Evolutionary conservation across 805 yeast species (phyloP), one percentile per base, ranked within the genome.

Genomic region (Wickerhamiella dianesei): DNA sequence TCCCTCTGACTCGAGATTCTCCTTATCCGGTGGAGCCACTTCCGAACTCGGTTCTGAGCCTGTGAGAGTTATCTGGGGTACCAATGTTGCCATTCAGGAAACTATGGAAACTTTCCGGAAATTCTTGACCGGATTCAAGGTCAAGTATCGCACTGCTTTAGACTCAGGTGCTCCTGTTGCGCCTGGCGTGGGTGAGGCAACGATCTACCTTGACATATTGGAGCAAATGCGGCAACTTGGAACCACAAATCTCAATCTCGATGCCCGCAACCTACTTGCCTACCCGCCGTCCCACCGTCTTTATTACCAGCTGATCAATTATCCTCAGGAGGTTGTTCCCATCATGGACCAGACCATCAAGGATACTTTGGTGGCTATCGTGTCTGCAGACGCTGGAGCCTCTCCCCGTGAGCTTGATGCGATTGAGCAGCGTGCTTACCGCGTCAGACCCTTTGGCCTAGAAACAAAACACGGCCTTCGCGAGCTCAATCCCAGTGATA

Each of bases 341-440:
- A 85, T 92, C 56, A 88, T 92, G 96, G 98, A 92, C 71, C 96
- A 88, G 59, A 80, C 95, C 3, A 74, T 88, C 48, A 87, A 86
- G 61, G 96, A 89, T 61, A 80, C 87, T 57, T 77, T 92, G 77
- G 80, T 86, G 21, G 58, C 61, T 0, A 46, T 61, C 64, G 71
- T 56, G 8, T 56, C 63, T 13, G 56, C 64, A 4, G 63, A 59
- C 19, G 50, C 56, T 19, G 54, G 48, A 3, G 50, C 48, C 8
- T 46, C 53, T 5, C 47, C 52, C 2, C 68, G 51, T 3, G 67
- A 64, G 40, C 57, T 70, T 25, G 88, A 80, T 51, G 86, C 78
- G 41, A 79, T 88, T 46, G 96, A 88, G 62, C 76, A 87, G 14
- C 77, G 74, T 48, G 71, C 84, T 48, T 92, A 84, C 67, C 85